phyloP scores from a whole-genome alignment of 495 filamentous ascomycete genomes.

The Immersiella caudata region DNA sequence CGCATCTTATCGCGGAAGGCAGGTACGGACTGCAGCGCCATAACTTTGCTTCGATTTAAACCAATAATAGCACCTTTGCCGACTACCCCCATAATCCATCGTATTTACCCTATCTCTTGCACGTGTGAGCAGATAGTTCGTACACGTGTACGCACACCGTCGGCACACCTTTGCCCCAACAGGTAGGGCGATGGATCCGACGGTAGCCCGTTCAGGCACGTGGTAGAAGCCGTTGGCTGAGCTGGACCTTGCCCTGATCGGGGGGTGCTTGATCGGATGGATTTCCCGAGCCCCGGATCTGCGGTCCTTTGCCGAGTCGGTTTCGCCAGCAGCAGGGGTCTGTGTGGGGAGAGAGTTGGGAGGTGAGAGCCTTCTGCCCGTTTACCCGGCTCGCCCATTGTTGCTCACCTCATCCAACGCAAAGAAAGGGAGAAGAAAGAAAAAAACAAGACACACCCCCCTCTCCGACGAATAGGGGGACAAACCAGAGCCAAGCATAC shows the following conservation, averaged over 20 bases:
- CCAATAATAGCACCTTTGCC: constrained; percentile 8
- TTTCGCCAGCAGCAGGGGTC: constrained; percentile 2
- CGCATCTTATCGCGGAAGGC: constrained; percentile 6
- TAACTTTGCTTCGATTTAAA: background rate
- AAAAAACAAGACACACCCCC: background rate
- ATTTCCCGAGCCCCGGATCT: constrained; percentile 28
- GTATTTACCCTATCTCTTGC: constrained; percentile 19
- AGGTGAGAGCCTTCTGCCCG: constrained; percentile 17
- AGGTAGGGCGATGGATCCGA: background rate
- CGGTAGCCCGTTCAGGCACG: constrained; percentile 7
- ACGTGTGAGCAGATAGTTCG: background rate
- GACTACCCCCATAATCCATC: constrained; percentile 10
- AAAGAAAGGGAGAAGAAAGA: background rate
- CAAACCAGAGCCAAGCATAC: background rate
- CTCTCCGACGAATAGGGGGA: constrained; percentile 3
- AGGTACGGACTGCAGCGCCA: background rate
- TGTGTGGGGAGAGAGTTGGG: constrained; percentile 16
- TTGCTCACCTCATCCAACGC: constrained; percentile 4
- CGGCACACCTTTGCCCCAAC: background rate
- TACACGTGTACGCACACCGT: background rate
- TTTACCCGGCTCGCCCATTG: constrained; percentile 25
- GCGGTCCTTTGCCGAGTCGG: constrained; percentile 5
- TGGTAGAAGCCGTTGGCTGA: constrained; percentile 1
- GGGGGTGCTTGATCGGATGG: constrained; percentile 22
- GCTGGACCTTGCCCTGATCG: background rate